Evolutionary conservation across 805 yeast species (phyloP), one percentile per base, ranked within the genome.

Genomic region (Pichia insulana): DNA sequence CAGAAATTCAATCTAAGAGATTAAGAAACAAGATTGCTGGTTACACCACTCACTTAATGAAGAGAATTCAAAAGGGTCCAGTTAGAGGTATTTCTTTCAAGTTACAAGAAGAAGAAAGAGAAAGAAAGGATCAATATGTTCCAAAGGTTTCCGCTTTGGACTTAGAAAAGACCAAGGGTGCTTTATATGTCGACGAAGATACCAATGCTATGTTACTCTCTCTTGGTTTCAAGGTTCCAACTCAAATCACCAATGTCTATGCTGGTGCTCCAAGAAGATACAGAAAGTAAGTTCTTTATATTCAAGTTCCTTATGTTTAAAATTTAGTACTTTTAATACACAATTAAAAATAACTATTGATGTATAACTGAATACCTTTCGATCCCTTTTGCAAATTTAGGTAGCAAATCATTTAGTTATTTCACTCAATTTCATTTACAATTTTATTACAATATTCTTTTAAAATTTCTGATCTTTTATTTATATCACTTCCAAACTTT

Each of bases 21-120:
- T 84, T 92, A 74, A 92, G 99, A 81, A 92, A 92, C 92, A 92
- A 92, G 87, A 94, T 92, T 67, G 98, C 99, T 71, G 99, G 99
- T 73, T 92, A 90, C 96, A 92, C 98, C 74, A 92, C 98, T 68
- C 99, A 92, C 76, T 83, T 92, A 74, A 94, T 92, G 98, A 92
- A 87, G 82, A 89, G 99, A 80, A 92, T 92, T 69, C 97, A 94
- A 78, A 92, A 90, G 82, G 99, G 99, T 71, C 99, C 99, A 79
- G 99, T 92, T 65, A 89, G 97, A 83, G 99, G 99, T 78, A 94
- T 92, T 63, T 92, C 99, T 64, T 92, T 92, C 96, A 94, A 94
- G 76, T 86, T 92, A 69, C 99, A 92, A 82, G 99, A 92, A 80
- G 99, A 92, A 79, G 99, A 92, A 83, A 90, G 98, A 83, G 99